These are phyloP conservation scores for Plasmodium coatneyi DNA, from an alignment of 169 alveolate genomes.

Conservation along the genomic window DNA sequence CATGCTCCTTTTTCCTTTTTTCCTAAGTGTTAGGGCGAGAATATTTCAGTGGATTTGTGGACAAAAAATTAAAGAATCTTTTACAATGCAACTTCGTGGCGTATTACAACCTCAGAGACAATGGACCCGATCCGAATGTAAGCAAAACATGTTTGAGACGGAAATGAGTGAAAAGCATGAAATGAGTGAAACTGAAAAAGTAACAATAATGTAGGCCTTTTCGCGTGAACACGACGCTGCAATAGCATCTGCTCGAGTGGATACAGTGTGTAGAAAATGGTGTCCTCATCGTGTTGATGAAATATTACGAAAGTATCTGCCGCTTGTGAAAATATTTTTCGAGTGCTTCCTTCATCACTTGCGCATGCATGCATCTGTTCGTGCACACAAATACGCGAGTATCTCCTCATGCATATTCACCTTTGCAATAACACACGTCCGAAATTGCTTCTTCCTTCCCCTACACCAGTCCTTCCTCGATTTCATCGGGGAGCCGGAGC, in stretches of 20 bases:
- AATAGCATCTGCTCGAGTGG: not conserved
- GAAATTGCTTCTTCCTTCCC: not conserved
- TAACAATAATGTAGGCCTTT: not conserved
- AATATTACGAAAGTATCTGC: not conserved
- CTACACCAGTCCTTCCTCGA: conserved; percentile 50
- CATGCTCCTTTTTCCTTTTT: not conserved
- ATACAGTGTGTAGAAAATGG: not conserved
- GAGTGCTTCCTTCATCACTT: not conserved
- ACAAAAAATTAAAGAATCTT: conserved; percentile 25
- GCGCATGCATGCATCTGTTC: not conserved
- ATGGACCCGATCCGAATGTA: conserved; percentile 41
- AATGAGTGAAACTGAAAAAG: not conserved
- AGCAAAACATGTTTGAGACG: not conserved
- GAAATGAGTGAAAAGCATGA: not conserved
- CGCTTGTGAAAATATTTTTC: not conserved
- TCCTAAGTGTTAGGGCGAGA: conserved; percentile 23
- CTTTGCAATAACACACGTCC: not conserved
- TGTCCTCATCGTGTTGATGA: not conserved
- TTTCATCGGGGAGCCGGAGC: conserved; percentile 66
- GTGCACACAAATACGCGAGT: not conserved
- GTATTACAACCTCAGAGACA: conserved; percentile 14
- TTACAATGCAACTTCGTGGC: conserved; percentile 39
- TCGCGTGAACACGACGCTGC: not conserved
- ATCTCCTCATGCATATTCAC: not conserved
- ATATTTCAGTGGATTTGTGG: conserved; percentile 7